These are phyloP conservation scores for Moricandia arvensis DNA, from an alignment of 345 rosid species.

Conservation along the genomic window DNA sequence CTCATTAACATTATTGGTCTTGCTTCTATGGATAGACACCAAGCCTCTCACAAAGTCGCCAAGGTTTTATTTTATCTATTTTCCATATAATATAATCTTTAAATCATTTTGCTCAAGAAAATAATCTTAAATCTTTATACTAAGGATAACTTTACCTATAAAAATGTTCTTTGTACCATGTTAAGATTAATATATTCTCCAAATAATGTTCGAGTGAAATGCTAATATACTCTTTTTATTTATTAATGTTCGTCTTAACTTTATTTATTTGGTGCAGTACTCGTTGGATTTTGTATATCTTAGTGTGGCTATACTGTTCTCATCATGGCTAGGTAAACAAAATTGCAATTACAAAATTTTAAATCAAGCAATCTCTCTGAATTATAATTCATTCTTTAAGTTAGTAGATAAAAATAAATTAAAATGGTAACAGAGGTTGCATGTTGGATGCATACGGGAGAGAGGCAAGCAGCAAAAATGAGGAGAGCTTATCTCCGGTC, in stretches of 20 bases:
- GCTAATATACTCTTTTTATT: background rate
- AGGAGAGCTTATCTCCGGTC: conserved; percentile 88
- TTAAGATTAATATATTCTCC: background rate
- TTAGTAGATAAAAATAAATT: no score
- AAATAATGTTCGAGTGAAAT: background rate
- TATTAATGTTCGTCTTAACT: background rate
- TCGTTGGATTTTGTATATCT: conserved; percentile 93
- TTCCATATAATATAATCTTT: background rate
- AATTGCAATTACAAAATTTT: background rate
- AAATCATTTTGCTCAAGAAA: no score
- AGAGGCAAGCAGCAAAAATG: conserved; percentile 92
- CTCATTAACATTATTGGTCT: conserved; percentile 72
- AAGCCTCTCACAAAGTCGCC: conserved; percentile 84
- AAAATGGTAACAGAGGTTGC: conserved; percentile 65
- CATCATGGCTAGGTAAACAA: conserved; percentile 84
- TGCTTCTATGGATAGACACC: conserved; percentile 70
- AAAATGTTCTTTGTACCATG: background rate
- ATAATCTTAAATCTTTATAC: background rate
- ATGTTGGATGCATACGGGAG: conserved; percentile 99
- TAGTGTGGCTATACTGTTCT: conserved; percentile 78
- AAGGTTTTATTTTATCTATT: conserved; percentile 49
- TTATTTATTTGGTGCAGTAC: conserved; percentile 57
- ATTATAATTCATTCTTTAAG: background rate
- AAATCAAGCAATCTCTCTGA: background rate
- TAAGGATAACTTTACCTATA: background rate